phyloP scores from a whole-genome alignment of 768 basidiomycete genomes.

The Mycena leptocephala region DNA sequence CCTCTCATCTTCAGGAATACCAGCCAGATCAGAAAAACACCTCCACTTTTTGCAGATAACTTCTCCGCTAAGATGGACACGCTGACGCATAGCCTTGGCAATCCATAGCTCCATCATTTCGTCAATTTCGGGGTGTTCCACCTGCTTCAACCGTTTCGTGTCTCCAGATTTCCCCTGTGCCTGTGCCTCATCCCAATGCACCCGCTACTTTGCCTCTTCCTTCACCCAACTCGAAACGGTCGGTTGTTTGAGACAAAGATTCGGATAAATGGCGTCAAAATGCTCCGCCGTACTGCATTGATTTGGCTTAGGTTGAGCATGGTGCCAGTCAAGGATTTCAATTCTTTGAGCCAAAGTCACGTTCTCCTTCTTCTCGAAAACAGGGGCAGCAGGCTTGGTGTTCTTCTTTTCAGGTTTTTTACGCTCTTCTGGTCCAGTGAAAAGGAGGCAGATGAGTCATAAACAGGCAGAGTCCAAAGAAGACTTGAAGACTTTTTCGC shows the following conservation, averaged over 20 bases:
- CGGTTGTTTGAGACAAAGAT: background rate
- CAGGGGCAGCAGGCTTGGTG: background rate
- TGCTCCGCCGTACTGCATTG: too few species aligned
- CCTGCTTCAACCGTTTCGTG: too few species aligned
- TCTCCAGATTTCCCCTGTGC: constrained; percentile 50
- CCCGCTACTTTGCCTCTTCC: background rate
- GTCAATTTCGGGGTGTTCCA: too few species aligned
- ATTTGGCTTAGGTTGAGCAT: background rate
- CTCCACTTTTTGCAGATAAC: too few species aligned
- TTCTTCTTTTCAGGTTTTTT: background rate
- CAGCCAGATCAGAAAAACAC: too few species aligned
- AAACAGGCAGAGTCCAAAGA: background rate
- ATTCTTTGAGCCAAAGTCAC: too few species aligned
- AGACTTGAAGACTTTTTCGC: background rate
- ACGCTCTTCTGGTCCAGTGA: background rate
- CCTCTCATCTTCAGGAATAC: too few species aligned
- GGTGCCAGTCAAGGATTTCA: too few species aligned
- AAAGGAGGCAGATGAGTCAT: background rate
- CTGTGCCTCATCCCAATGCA: background rate
- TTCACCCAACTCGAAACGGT: background rate
- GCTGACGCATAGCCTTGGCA: too few species aligned
- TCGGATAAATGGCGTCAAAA: background rate
- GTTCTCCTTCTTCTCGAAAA: too few species aligned
- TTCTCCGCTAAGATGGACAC: too few species aligned
- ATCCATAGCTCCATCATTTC: too few species aligned